Evolutionary conservation across 805 yeast species (phyloP).

Genomic region (Kodamaea lidongshanica): DNA sequence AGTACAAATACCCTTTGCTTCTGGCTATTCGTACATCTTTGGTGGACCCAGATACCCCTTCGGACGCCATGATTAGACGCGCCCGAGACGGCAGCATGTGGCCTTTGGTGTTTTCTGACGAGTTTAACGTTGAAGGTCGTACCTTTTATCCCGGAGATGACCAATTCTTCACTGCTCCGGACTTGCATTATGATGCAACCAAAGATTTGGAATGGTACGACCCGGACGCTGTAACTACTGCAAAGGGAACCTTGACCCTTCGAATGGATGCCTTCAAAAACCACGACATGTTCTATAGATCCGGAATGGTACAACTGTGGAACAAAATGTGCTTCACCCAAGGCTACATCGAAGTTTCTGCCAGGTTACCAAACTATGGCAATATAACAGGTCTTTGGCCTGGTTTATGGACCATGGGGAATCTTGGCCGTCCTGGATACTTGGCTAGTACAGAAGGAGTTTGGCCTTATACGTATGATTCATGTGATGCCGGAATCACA

Average conservation of each 20-base stretch:
- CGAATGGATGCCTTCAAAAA: conserved; percentile 32
- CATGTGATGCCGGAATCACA: conserved; percentile 33
- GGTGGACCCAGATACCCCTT: conserved; percentile 23
- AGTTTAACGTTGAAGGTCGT: conserved; percentile 35
- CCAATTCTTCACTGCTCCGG: conserved; percentile 36
- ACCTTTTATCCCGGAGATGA: conserved; percentile 38
- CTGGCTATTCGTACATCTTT: conserved; percentile 16
- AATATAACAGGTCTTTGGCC: conserved; percentile 34
- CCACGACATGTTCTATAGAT: conserved; percentile 32
- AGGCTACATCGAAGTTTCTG: conserved; percentile 25
- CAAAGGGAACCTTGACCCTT: conserved; percentile 30
- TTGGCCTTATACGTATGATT: conserved; percentile 36
- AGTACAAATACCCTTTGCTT: conserved; percentile 19
- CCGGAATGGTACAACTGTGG: conserved; percentile 39
- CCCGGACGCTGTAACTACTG: conserved; percentile 37
- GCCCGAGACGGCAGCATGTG: conserved; percentile 21
- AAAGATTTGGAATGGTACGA: conserved; percentile 38
- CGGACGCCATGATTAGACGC: conserved; percentile 9
- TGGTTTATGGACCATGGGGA: conserved; percentile 35
- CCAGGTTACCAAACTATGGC: conserved; percentile 27
- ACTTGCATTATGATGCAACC: conserved; percentile 35
- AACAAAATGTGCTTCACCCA: conserved; percentile 32
- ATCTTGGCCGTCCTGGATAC: conserved; percentile 33
- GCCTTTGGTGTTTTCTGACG: conserved; percentile 34
- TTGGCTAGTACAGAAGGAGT: conserved; percentile 32